These are phyloP conservation scores for Diplodia corticola DNA, from an alignment of 2,329 filamentous ascomycete species.

Conservation along the genomic window DNA sequence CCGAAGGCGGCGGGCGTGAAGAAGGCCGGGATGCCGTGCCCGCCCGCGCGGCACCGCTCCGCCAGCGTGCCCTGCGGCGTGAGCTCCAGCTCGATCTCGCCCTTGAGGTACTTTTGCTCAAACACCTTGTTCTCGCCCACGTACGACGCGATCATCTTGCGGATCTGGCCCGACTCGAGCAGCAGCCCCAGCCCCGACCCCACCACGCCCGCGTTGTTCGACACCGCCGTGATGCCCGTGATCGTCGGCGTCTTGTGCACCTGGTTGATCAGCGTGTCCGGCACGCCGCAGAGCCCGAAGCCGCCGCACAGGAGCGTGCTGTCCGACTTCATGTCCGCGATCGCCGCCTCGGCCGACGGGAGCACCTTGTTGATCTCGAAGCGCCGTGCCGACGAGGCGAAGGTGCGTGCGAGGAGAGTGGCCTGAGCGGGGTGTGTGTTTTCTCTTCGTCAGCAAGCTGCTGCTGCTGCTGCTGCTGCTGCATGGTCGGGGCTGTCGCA, in stretches of 20 bases:
- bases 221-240: conserved; percentile 69
- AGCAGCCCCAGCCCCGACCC: conserved; percentile 69
- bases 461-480: too few species aligned
- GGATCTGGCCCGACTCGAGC: conserved; percentile 67
- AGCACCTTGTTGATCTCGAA: conserved; percentile 43
- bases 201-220: conserved; percentile 76
- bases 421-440: not conserved
- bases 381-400: conserved; percentile 36
- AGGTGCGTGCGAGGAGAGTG: conserved; percentile 36
- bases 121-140: conserved; percentile 76
- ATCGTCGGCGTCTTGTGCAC: conserved; percentile 42
- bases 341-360: conserved; percentile 40
- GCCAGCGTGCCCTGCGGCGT: conserved; percentile 75
- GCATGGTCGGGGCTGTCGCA: not conserved
- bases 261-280: conserved; percentile 43
- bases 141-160: conserved; percentile 72
- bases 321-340: conserved; percentile 41
- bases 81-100: conserved; percentile 73
- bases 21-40: conserved; percentile 77
- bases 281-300: conserved; percentile 43
- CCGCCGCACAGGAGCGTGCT: conserved; percentile 41
- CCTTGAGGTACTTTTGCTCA: conserved; percentile 72
- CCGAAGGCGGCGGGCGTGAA: conserved; percentile 72
- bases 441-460: not conserved
- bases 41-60: conserved; percentile 70